A percentile compares a stretch with the other conserved stretches of the same genome.
Conservation (phyloP, 441 rosid species). For the Pelargonium myrrhifolium region DNA sequence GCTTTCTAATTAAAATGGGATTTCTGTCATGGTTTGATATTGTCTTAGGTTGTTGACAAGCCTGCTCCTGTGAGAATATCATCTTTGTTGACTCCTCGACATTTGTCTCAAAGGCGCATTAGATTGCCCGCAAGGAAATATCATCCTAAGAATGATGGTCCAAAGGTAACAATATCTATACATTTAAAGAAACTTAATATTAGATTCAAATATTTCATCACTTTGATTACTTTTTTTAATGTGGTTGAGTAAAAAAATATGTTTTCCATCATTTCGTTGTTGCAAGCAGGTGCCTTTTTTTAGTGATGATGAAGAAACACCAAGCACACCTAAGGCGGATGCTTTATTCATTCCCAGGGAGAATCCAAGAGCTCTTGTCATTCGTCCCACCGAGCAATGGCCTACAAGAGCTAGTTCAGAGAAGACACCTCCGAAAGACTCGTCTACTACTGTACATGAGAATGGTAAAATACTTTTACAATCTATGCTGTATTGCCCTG, state of each 20-base stretch:
- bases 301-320: slow-evolving; percentile 72
- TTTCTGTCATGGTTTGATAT: not conserved
- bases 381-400: slow-evolving; percentile 61
- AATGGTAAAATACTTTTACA: slow-evolving; percentile 39
- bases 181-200: not conserved
- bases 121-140: slow-evolving; percentile 74
- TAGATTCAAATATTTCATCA: not conserved
- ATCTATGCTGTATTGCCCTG: not conserved
- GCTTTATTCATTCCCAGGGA: slow-evolving; percentile 85
- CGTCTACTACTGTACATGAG: slow-evolving; percentile 36
- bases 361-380: slow-evolving; percentile 81
- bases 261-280: slow-evolving; percentile 13
- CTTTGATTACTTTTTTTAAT: slow-evolving; percentile 11
- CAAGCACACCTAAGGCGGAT: slow-evolving; percentile 84
- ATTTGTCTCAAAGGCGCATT: slow-evolving; percentile 67
- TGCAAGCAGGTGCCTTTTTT: slow-evolving; percentile 80
- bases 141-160: slow-evolving; percentile 58
- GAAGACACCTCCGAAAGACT: slow-evolving; percentile 41
- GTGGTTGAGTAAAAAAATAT: slow-evolving; percentile 11
- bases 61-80: slow-evolving; percentile 76
- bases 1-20: not conserved
- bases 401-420: slow-evolving; percentile 41
- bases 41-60: slow-evolving; percentile 63
- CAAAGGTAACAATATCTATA: slow-evolving; percentile 45
- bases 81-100: slow-evolving; percentile 72